phyloP scores from a whole-genome alignment of 2,329 filamentous ascomycete genomes.

The Myriosclerotinia curreyana region DNA sequence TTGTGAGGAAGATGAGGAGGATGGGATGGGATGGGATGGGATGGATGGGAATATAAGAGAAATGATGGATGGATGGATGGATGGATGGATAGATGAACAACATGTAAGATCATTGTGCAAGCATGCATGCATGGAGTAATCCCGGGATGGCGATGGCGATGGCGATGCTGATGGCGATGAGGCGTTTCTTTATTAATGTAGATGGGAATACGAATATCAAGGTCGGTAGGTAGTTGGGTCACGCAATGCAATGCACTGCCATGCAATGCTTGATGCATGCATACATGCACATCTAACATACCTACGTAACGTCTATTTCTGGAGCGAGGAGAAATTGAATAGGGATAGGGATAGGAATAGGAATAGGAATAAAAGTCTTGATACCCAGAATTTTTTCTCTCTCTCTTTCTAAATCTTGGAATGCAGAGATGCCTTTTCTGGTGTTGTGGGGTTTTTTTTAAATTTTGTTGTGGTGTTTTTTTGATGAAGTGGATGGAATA shows the following conservation, averaged over 20 bases:
- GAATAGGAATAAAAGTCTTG: slow-evolving; percentile 10
- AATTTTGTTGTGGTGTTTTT: too few species aligned
- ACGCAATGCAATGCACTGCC: background rate
- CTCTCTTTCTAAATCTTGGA: background rate
- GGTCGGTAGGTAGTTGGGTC: background rate
- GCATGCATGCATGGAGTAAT: background rate
- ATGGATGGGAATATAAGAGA: background rate
- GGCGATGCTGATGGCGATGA: background rate
- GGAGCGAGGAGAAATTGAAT: slow-evolving; percentile 5
- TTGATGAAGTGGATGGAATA: too few species aligned
- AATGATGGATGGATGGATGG: background rate
- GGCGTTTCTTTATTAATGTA: slow-evolving; percentile 11
- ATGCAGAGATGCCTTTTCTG: too few species aligned
- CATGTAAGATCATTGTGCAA: slow-evolving; percentile 11
- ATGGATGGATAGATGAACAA: background rate
- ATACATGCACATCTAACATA: background rate
- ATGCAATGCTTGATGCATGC: background rate
- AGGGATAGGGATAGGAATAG: background rate
- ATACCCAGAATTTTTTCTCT: slow-evolving; percentile 3
- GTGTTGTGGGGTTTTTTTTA: too few species aligned
- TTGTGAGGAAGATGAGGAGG: slow-evolving; percentile 28
- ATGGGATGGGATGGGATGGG: background rate
- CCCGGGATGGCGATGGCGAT: background rate
- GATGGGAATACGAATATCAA: background rate
- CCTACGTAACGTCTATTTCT: background rate